A percentile compares a stretch with the other conserved stretches of the same genome.
Evolutionary conservation across 164 flowering plant species (phyloP).

Genomic region (Chimonanthus salicifolius): DNA sequence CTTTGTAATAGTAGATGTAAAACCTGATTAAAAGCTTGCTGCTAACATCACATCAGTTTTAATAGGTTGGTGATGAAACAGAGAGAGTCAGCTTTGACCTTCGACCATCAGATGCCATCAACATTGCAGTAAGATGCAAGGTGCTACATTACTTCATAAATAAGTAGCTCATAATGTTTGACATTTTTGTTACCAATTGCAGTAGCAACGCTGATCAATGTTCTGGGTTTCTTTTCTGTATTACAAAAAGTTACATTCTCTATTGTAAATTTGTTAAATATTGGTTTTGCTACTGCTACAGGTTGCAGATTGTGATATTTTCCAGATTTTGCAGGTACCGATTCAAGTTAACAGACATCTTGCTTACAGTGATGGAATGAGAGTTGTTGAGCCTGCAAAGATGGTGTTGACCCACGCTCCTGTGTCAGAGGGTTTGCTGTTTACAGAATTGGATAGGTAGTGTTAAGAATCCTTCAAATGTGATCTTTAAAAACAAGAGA

Average conservation of each 20-base stretch:
- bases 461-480: not conserved
- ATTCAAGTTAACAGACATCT: constrained; percentile 92
- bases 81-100: constrained; percentile 76
- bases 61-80: constrained; percentile 58
- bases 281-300: no score
- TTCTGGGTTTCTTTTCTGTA: no score
- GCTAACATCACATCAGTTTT: not conserved
- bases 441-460: constrained; percentile 76
- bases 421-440: constrained; percentile 70
- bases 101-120: constrained; percentile 99
- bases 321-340: constrained; percentile 56
- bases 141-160: constrained; percentile 26
- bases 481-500: no score
- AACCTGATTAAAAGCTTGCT: not conserved
- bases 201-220: no score
- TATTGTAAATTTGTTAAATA: no score
- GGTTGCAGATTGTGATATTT: no score
- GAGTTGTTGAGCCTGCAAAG: constrained; percentile 69
- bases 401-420: constrained; percentile 29
- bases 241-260: no score
- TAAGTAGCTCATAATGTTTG: no score
- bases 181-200: no score
- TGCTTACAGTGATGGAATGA: constrained; percentile 92
- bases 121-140: constrained; percentile 99
- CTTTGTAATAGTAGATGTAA: not conserved